Evolutionary conservation across 345 rosid genomes (phyloP).

Genomic region (Salix koriyanagi): DNA sequence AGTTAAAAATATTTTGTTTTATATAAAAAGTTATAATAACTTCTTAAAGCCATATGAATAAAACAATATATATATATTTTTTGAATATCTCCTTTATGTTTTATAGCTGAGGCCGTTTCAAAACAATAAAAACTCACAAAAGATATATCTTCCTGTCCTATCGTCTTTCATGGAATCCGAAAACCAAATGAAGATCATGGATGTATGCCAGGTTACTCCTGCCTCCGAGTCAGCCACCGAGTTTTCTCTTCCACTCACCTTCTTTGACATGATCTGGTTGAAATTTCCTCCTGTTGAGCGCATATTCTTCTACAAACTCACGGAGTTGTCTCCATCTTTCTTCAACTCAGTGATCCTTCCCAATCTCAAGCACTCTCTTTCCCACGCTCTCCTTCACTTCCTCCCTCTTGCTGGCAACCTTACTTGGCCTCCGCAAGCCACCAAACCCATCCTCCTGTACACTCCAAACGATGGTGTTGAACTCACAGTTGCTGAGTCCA

Average conservation of each 20-base stretch:
- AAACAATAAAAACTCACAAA: too few species aligned
- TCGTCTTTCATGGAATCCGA: not conserved
- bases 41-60: too few species aligned
- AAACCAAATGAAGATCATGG: not conserved
- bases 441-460: conserved; percentile 1
- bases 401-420: conserved; percentile 16
- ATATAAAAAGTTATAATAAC: too few species aligned
- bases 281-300: conserved; percentile 8
- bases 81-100: too few species aligned
- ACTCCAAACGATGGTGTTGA: conserved; percentile 1
- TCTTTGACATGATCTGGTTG: conserved; percentile 5
- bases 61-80: too few species aligned
- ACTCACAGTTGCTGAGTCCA: conserved; percentile 7
- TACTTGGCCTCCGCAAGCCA: not conserved
- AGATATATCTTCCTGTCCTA: too few species aligned
- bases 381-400: conserved; percentile 8
- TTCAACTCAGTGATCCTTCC: conserved; percentile 4
- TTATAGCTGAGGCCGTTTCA: too few species aligned
- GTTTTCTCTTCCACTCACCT: conserved; percentile 16
- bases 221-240: not conserved
- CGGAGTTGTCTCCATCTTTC: not conserved
- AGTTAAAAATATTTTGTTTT: too few species aligned
- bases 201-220: conserved; percentile 6
- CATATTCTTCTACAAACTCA: conserved; percentile 8
- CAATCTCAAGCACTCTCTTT: conserved; percentile 11